Conservation (phyloP, 2,329 filamentous ascomycete genomes). For the Colletotrichum sp. region DNA sequence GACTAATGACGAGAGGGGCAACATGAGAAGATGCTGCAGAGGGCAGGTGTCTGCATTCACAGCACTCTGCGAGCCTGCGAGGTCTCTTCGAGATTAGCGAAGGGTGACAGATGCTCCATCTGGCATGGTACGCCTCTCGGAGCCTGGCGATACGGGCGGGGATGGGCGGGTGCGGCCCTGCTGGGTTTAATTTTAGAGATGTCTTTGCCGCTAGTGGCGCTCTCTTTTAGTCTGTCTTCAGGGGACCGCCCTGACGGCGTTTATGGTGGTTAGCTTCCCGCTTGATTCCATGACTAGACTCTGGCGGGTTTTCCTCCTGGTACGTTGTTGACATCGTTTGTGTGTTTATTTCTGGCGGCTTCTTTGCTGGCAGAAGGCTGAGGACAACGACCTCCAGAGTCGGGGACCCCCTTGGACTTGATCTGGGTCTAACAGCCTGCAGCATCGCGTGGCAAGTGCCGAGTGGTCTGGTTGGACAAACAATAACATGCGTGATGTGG, state of each 20-base stretch:
- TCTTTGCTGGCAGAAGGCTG: neutral
- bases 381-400: neutral
- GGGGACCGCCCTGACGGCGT: neutral
- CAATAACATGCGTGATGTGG: neutral
- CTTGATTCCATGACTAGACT: neutral
- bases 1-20: neutral
- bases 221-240: neutral
- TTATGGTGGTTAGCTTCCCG: neutral
- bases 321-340: neutral
- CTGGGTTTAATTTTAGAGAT: slow-evolving; percentile 14
- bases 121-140: neutral
- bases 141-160: neutral
- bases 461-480: neutral
- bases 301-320: neutral
- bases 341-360: neutral
- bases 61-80: neutral
- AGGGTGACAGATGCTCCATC: slow-evolving; percentile 5
- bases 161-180: neutral
- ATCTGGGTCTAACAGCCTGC: neutral
- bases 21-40: neutral
- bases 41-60: neutral
- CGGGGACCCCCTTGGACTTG: neutral
- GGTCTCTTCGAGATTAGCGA: slow-evolving; percentile 7
- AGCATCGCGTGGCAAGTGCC: neutral
- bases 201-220: slow-evolving; percentile 2